Base-by-base conservation (phyloP, 306 rosid genomes). In the Pachyrhizus erosus region DNA sequence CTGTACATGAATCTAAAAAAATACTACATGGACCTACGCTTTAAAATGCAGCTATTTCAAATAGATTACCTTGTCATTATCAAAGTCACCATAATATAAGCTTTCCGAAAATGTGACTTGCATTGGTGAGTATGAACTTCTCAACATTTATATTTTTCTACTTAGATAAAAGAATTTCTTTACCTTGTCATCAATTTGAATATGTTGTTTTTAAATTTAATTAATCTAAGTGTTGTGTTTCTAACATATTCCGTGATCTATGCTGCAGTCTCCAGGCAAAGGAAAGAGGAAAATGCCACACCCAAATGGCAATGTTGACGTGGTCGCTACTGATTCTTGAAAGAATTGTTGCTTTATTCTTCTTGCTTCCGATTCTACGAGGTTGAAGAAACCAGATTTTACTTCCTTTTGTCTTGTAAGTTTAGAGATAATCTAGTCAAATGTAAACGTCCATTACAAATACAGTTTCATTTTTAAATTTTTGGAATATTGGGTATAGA, bases 221-320 rank as follows among this genome's bases (percentile, higher is more conserved):
- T 40, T 84, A 9, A 21, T 54, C 3, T 17, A 13, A 60, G 15
- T 77, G 33, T 69, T 79, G 61, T 17, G 10, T 80, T 76, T 31
- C 70, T 72, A 48, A 76, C 65, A 71, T 84, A 54, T 62, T 76
- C 62, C 48, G 57, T 82, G 46, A 45, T 76, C 26, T 65, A 54
- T 79, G 24, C 68, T 89, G 85, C 91, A 91, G 98, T 55, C 82
- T 77, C 51, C 74, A 33, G 76, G 83, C 81, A 43, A 82, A 72
- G 72, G 65, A 33, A 84, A 73, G 84, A 86, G 76, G 89, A 90
- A 88, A 80, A 82, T 29, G 66, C 85, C 43, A 39, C 86, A 48
- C 72, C 75, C 82, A 46, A 77, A 73, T 33, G 88, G 76, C 26
- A 18, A 18, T 31, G 20, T 70, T 4, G 55, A 87, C 48, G 51